Evolutionary conservation across 2,329 filamentous ascomycete genomes (phyloP), one percentile per base, ranked within the genome.

Genomic region (Phoma sp.): DNA sequence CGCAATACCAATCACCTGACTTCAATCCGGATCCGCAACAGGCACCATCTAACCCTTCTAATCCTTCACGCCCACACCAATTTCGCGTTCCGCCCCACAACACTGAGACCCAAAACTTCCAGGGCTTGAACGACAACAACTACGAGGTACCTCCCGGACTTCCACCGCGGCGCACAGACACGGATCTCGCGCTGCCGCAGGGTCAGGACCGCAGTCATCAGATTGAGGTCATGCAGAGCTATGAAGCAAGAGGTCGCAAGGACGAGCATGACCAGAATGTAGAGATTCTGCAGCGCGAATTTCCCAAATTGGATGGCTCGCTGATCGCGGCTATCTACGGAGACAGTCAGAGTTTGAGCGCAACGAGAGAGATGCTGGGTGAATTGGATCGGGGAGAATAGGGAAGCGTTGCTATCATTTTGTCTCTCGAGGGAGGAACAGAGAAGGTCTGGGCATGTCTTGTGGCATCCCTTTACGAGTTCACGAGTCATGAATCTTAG

Each of bases 321-420:
- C 56, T 79, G 61, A 76, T 79, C 56, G 77, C 77, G 9, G 77
- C 77, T n/a, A 71, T 79, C 38, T 79, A 79, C 56, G 69, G 71
- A 6, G 77, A 79, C 58, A 71, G 68, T 24, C 71, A 77, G 64
- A 72, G 67, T 57, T 49, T 78, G 59, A 70, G 71, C 18, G 76
- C 71, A n/a, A 76, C 76, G 52, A 70, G 77, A 58, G 77, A 79
- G 67, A 77, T 78, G 75, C 61, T 79, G 54, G 65, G 70, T 37
- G 77, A 77, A 61, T 59, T 79, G 61, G 61, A 63, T 25, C 47
- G 39, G 43, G 47, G 55, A 41, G 39, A 46, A 18, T 11, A 24
- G 14, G 24, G 23, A 3, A n/a, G 5, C 9, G 27, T 29, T 4
- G 27, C 9, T 29, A 9, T 29, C 9, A 9, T 29, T 29, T 29